Evolutionary conservation across 768 basidiomycete genomes (phyloP), one percentile per base, ranked within the genome.

Genomic region (Phylloporus arenicola): DNA sequence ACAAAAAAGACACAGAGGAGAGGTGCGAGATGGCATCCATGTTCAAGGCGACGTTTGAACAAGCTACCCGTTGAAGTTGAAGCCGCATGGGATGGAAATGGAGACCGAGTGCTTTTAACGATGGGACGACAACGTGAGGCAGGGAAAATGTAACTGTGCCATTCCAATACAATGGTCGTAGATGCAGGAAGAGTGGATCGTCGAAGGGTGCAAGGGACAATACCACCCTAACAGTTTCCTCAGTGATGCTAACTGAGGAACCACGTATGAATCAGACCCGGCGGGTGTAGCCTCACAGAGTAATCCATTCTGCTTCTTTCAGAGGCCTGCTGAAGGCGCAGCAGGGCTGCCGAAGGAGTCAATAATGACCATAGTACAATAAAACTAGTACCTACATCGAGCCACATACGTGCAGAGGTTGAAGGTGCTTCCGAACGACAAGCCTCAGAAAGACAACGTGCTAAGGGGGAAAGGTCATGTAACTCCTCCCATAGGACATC

Each of bases 401-500:
- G n/a, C n/a, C n/a, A n/a, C n/a, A n/a, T n/a, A n/a, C n/a, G n/a
- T n/a, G n/a, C n/a, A n/a, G n/a, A n/a, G n/a, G n/a, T n/a, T n/a
- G n/a, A n/a, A n/a, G n/a, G n/a, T n/a, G n/a, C n/a, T n/a, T 19
- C 6, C 14, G 12, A 31, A 14, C 13, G 19, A 33, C 7, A 19
- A 9, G 17, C 25, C 7, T 44, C 14, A 20, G 35, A 43, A 9
- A 50, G 37, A 33, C 43, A 50, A 6, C 29, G 27, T 5, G 25
- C 20, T 5, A 50, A n/a, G 10, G 43, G 37, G 17, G 29, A 31
- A 5, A 45, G 20, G 29, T 24, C 19, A 1, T n/a, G 4, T n/a
- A 49, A 43, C 6, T 25, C 41, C 35, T 37, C n/a, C 37, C 45
- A 39, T 4, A 41, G 22, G 0, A 50, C 2, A 25, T 50, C 29